A percentile compares a stretch with the other conserved stretches of the same genome.
Evolutionary conservation across 2,329 filamentous ascomycete species (phyloP).

Genomic region (Coniochaeta ligniaria): DNA sequence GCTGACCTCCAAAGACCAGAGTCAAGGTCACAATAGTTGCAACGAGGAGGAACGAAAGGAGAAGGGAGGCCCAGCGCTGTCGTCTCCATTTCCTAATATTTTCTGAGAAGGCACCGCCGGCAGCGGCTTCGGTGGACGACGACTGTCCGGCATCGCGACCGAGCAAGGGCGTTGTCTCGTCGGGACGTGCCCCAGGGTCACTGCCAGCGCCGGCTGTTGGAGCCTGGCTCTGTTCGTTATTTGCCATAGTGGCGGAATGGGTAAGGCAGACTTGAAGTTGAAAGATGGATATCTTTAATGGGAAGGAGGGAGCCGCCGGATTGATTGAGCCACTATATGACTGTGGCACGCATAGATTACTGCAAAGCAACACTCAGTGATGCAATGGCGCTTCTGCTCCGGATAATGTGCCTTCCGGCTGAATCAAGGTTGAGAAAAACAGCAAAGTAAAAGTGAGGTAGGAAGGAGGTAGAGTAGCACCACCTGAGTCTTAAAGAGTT

Average conservation of each 20-base stretch:
- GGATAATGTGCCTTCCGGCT: not conserved
- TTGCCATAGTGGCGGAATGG: not conserved
- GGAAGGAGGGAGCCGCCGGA: not conserved
- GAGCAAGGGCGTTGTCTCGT: not conserved
- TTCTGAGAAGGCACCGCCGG: not conserved
- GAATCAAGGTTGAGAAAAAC: not conserved
- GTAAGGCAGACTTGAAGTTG: not conserved
- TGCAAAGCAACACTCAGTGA: not conserved
- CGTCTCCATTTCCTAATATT: conserved; percentile 1
- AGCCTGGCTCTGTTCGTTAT: not conserved
- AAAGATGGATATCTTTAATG: not conserved
- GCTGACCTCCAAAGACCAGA: conserved; percentile 1
- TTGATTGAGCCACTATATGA: not conserved
- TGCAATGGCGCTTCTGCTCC: not conserved
- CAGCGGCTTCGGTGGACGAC: not conserved
- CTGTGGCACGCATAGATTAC: not conserved
- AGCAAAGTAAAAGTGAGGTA: not conserved
- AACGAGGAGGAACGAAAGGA: not conserved
- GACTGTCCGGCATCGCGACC: not conserved
- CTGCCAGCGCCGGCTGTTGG: not conserved
- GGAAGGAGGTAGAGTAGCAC: not conserved
- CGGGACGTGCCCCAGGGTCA: not conserved
- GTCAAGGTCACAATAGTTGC: not conserved
- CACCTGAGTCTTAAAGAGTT: no score
- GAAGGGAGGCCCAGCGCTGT: not conserved